Percentiles rank a stretch among this genome's conserved stretches.
Conservation (phyloP, 176 grass and related monocot species). For the Miscanthus lutarioriparius region DNA sequence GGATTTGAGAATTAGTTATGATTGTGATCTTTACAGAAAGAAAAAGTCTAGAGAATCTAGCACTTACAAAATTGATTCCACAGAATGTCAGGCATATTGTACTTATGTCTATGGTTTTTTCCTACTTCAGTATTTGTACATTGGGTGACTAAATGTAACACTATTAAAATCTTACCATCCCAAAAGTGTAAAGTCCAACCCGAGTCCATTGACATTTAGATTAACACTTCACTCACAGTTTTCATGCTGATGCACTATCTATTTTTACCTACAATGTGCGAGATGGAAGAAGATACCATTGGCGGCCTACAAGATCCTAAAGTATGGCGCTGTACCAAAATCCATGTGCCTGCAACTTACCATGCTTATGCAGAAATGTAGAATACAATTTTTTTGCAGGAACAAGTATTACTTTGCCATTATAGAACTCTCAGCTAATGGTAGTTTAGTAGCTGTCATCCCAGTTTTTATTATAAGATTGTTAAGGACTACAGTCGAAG, state of each 20-base stretch:
- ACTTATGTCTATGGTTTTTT: background rate
- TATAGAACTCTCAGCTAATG: background rate
- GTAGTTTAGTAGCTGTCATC: background rate
- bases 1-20: background rate
- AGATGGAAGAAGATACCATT: background rate
- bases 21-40: constrained; percentile 1
- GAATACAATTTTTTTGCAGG: background rate
- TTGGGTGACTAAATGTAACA: background rate
- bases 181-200: background rate
- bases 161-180: background rate
- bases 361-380: background rate
- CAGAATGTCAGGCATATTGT: background rate
- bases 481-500: background rate
- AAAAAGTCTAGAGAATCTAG: background rate
- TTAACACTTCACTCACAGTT: background rate
- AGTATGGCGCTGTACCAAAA: background rate
- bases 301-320: background rate
- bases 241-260: background rate
- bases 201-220: background rate
- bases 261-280: background rate
- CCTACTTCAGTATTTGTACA: background rate
- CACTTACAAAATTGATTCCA: background rate
- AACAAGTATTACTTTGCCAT: background rate
- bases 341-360: background rate
- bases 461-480: background rate